Base-by-base conservation (phyloP, 2,329 filamentous ascomycete species). In the Lachnellula occidentalis region DNA sequence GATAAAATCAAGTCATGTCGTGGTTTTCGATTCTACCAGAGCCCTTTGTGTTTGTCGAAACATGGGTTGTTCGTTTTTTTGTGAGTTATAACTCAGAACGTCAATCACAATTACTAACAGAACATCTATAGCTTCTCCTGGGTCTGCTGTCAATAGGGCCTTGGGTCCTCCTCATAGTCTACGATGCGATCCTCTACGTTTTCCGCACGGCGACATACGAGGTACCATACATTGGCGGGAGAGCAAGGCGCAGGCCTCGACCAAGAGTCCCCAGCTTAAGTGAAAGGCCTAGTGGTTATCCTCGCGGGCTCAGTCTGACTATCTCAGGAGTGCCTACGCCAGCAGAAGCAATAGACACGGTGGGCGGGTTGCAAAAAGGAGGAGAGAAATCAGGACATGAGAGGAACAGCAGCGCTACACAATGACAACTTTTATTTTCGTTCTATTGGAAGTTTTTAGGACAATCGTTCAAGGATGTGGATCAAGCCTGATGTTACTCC, bases 401-500 rank as follows among this genome's bases (percentile, higher is more conserved):
- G 27, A 58, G 55, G 48, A 58, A 42, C 41, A 53, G 51, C 36
- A 62, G 58, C 27, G 47, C 58, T 47, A 61, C 41, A 43, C 39
- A 48, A 43, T 55, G 56, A 59, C 54, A 57, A 49, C 37, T 59
- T 59, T 61, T 57, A 49, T 43, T 34, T 58, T 55, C 58, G 48
- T 50, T 48, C 53, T 39, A 54, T 48, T 51, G 7, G 27, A 51
- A 37, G 17, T 37, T 31, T 36, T 60, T 45, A 63, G 45, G 57
- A 62, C 19, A 66, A 48, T 69, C 90, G 78, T 63, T 87, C 79
- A 57, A 96, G 68, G 37, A 95, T 89, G 78, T 96, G 96, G 71
- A 97, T 79, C 66, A 99, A 74, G 75, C 99, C 94, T 47, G 83
- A 85, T n/a, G 90, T 91, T 46, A 99, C 92, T 57, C 94, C 94